Evolutionary conservation across 176 grass and related monocot species (phyloP).

Genomic region (Guadua angustifolia): DNA sequence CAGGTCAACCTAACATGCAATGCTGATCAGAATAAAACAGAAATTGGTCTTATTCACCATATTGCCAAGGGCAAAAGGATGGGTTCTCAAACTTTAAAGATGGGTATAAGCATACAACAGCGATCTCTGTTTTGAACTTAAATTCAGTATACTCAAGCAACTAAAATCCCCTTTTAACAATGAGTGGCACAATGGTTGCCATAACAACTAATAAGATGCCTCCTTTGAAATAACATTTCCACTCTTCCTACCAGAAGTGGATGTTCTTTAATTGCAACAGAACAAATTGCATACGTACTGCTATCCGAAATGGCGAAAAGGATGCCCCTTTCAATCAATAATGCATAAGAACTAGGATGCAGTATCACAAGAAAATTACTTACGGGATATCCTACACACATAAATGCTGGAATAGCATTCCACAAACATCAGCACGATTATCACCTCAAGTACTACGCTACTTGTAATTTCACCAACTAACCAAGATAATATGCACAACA

Average conservation of each 20-base stretch:
- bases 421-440: too few species aligned
- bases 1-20: not conserved
- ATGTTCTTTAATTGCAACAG: not conserved
- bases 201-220: not conserved
- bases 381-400: too few species aligned
- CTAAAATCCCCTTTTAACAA: not conserved
- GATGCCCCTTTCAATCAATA: not conserved
- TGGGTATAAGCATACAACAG: not conserved
- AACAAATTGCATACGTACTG: constrained; percentile 5
- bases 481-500: too few species aligned
- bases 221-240: not conserved
- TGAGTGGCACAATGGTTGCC: not conserved
- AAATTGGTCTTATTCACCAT: not conserved
- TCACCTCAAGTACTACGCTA: too few species aligned
- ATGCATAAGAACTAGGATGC: too few species aligned
- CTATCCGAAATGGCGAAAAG: not conserved
- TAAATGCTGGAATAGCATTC: too few species aligned
- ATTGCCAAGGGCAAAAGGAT: constrained; percentile 1
- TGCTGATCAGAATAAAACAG: not conserved
- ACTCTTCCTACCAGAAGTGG: not conserved
- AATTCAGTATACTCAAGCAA: not conserved
- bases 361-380: too few species aligned
- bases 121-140: not conserved
- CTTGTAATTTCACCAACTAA: too few species aligned
- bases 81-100: not conserved